Evolutionary conservation across 768 basidiomycete genomes (phyloP).

Genomic region (Agrocybe praecox): DNA sequence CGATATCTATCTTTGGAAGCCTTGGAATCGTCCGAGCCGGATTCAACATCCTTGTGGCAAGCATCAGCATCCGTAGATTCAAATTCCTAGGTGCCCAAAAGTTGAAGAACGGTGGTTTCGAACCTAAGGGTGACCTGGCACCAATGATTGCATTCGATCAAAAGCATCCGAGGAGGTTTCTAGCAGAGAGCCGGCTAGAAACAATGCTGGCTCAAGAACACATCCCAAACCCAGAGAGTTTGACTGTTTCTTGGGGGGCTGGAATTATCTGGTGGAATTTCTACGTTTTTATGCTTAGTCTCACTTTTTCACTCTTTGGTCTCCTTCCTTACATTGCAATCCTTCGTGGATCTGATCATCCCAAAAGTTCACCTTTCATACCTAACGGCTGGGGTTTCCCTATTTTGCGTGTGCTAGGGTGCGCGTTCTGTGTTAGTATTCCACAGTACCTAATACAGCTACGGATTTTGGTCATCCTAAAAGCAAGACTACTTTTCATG

Average conservation of each 20-base stretch:
- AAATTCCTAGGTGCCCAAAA: neutral
- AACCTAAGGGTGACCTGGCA: neutral
- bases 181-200: neutral
- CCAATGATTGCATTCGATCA: neutral
- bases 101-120: neutral
- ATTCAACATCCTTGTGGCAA: neutral
- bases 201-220: neutral
- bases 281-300: neutral
- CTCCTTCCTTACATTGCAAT: neutral
- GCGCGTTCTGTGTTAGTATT: neutral
- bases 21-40: slow-evolving; percentile 7
- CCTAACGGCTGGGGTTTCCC: slow-evolving; percentile 1
- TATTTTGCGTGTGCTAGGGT: neutral
- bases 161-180: neutral
- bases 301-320: neutral
- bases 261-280: neutral
- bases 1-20: slow-evolving; percentile 16
- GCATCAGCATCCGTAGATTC: neutral
- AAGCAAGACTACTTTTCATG: neutral
- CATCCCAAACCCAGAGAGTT: neutral
- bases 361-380: no score
- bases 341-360: neutral
- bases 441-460: neutral
- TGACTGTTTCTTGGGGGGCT: neutral
- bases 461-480: neutral